Conservation (phyloP, 176 grass and related monocot species). For the Ananas comosus region DNA sequence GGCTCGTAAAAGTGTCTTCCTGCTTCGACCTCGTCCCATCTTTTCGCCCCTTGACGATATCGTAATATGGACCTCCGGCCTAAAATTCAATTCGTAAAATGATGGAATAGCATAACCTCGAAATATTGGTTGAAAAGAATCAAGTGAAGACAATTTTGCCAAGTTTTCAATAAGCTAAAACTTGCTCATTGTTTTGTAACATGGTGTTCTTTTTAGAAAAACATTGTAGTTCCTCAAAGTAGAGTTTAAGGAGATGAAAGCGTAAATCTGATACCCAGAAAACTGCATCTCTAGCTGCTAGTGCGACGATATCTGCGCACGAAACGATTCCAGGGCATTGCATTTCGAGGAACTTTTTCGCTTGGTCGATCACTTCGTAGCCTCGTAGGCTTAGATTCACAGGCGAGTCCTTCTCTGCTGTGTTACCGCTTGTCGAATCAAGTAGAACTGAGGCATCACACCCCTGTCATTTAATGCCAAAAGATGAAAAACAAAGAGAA, state of each 20-base stretch:
- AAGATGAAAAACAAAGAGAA: neutral
- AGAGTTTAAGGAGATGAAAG: neutral
- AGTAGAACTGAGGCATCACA: slow-evolving; percentile 89
- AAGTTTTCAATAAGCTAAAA: no score
- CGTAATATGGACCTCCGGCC: slow-evolving; percentile 64
- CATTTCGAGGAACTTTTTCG: slow-evolving; percentile 50
- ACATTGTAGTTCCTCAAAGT: no score
- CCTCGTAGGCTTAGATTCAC: slow-evolving; percentile 65
- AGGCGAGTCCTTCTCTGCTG: slow-evolving; percentile 74
- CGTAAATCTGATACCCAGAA: slow-evolving; percentile 19
- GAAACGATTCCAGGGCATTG: slow-evolving; percentile 71
- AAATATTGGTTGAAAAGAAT: neutral
- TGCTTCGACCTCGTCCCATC: slow-evolving; percentile 52
- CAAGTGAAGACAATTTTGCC: neutral
- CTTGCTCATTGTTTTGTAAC: no score
- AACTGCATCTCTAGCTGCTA: slow-evolving; percentile 74
- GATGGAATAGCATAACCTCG: no score
- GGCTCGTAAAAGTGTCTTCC: slow-evolving; percentile 44
- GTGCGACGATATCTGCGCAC: slow-evolving; percentile 66
- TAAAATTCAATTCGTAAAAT: neutral
- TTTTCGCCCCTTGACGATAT: slow-evolving; percentile 42
- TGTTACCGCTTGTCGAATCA: slow-evolving; percentile 46
- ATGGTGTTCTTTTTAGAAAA: no score
- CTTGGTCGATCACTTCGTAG: slow-evolving; percentile 71
- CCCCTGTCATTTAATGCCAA: slow-evolving; percentile 31